Evolutionary conservation across 768 basidiomycete genomes (phyloP), one percentile per base, ranked within the genome.

Genomic region (Collybiopsis confluens): DNA sequence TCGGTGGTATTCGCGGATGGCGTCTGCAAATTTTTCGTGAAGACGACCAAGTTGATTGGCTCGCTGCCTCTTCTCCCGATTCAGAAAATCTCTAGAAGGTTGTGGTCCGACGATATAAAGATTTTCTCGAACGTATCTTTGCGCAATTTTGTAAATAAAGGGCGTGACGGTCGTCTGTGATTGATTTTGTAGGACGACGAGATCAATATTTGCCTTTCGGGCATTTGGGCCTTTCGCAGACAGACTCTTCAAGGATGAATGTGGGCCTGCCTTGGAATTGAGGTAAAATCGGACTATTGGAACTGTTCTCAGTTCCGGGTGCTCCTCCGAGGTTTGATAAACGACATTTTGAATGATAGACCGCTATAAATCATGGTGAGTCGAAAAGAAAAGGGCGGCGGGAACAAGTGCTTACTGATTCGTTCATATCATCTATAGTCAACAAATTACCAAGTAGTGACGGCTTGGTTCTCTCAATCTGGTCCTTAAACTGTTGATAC

Each of bases 141-240:
- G 28, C 0, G 85, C 80, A 7, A 89, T 65, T 8, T 67, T 60
- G 4, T 73, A 75, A 41, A 90, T 82, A 18, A 73, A 70, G 0
- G 81, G 80, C 0, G 87, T 89, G 7, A 90, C 85, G 44, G 79
- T 78, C 0, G 86, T 88, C 4, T 70, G 67, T 16, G 65, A 76
- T 58, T 82, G 80, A 27, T 77, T 75, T 57, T 81, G 79, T 16
- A 89, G 70, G 2, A 86, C 80, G 1, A 73, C 76, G 3, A 79
- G 58, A 59, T 90, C 88, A 4, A 73, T 67, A 58, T 83, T 80
- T 0, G 75, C 75, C 0, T 41, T 61, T 52, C 58, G 60, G 2
- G 60, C 26, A 16, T 9, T 16, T 28, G 37, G 45, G 21, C 28
- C 37, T 38, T 40, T 35, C 2, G 27, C 16, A 21, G 40, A 46